phyloP scores from a whole-genome alignment of 768 basidiomycete species.

The Suillus clintonianus region DNA sequence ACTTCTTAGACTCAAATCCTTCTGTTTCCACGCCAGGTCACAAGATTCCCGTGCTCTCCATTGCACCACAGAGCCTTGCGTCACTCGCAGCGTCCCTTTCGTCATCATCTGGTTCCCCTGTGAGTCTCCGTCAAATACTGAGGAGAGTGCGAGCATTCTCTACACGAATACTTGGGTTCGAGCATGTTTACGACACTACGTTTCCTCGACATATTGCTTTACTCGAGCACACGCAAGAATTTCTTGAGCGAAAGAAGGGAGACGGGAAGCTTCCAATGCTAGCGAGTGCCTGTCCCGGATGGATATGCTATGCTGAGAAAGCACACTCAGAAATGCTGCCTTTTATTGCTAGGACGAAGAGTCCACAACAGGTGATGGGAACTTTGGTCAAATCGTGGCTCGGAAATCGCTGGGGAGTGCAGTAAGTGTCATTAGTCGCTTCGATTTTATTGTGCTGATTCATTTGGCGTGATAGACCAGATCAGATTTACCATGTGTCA shows the following conservation, averaged over 20 bases:
- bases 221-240: conserved; percentile 80
- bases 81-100: conserved; percentile 70
- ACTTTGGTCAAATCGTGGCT: conserved; percentile 91
- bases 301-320: conserved; percentile 99
- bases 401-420: conserved; percentile 61
- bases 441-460: conserved; percentile 5
- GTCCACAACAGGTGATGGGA: conserved; percentile 94
- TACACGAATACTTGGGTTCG: conserved; percentile 66
- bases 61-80: conserved; percentile 86
- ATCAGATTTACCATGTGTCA: conserved; percentile 91
- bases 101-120: conserved; percentile 41
- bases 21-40: conserved; percentile 38
- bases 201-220: conserved; percentile 89
- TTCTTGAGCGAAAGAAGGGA: conserved; percentile 63
- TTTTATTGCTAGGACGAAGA: conserved; percentile 85
- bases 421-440: conserved; percentile 47
- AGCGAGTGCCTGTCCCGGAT: conserved; percentile 95
- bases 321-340: conserved; percentile 93
- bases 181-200: conserved; percentile 90
- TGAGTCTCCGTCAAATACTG: conserved; percentile 62
- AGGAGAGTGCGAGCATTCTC: conserved; percentile 74
- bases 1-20: conserved; percentile 66
- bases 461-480: conserved; percentile 52
- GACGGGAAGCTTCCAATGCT: conserved; percentile 76
- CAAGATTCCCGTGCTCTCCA: conserved; percentile 75